Base-by-base conservation (phyloP, 208 protist species). In the Borovskyia barvae region DNA sequence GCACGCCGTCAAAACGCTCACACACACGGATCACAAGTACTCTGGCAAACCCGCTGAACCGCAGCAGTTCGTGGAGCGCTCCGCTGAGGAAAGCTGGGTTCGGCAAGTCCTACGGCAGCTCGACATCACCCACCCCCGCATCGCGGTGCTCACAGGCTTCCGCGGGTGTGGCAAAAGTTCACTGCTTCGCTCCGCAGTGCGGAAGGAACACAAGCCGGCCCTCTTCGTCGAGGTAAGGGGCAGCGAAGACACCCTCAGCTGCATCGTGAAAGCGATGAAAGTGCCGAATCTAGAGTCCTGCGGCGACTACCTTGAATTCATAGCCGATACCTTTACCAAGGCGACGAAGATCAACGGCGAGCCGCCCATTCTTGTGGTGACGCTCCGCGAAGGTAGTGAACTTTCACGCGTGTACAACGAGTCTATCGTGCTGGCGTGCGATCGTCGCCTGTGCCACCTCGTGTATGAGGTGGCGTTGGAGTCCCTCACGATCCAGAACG, bases 281-380 rank as follows among this genome's bases (percentile, higher is more conserved):
- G 89, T 93, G n/a, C 78, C 80, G 5, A 95, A 90, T 54, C 58
- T 83, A 15, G 89, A 95, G 36, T 77, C 74, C 5, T 95, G 89
- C 53, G 89, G 85, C 22, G 84, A 95, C 63, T 67, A 80, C 22
- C 42, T 85, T 19, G 84, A 87, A 37, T 93, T 93, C 62, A 89
- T 92, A 43, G 71, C 72, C 0, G 85, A 95, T 33, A 80, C 79
- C 2, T 90, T 87, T 43, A 77, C 72, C 14, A 69, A 72, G 42
- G 80, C 80, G 9, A 79, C 66, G 17, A 78, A 79, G 42, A 89
- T 85, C 66, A 72, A 87, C 62, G 83, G 87, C 11, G 72, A 83
- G 58, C 67, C 81, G 12, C 87, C 84, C 8, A 73, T 90, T 2
- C 45, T 94, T 9, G 84, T 90, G n/a, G 33, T 94, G 12, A 90